Base-by-base conservation (phyloP, 306 rosid species). In the Rosa persica region DNA sequence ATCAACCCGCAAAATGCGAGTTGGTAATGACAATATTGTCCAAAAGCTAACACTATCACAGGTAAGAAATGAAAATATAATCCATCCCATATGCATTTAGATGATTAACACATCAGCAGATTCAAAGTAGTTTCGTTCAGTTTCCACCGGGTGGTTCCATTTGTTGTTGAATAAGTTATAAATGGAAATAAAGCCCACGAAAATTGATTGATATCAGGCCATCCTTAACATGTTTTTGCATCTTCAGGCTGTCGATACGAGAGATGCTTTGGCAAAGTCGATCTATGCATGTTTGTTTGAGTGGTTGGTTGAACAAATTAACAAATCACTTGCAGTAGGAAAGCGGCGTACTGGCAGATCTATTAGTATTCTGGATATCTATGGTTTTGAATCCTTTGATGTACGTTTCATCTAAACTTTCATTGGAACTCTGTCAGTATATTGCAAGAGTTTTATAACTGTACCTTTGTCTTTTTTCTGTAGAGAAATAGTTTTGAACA, bases 201-300 rank as follows among this genome's bases (percentile, higher is more conserved):
- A 17, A 65, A 34, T 2, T 38, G 16, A 19, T 67, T 8, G 73
- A 69, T 44, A 69, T n/a, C 12, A 20, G 30, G 2, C n/a, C 46
- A 51, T 22, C 36, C 34, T 46, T 75, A 44, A 75, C 71, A 17
- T 27, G 27, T 20, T 70, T 70, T 75, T 76, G 2, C 74, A 74
- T 80, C 68, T 80, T 25, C 85, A 95, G 99, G 98, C 99, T 46
- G 81, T 85, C 76, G 99, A 93, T 79, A 90, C 99, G 0, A 90
- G 99, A 83, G 99, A 95, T 89, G 99, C 99, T 83, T 88, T 95
- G 92, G 97, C 99, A 9, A 95, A 95, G 90, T 95, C 98, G 78
- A 87, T 95, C 69, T 95, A 95, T 81, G 90, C 98, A 43, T 91
- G 94, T 79, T 76, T 95, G 77, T 95, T 93, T 88, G 99, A 95